Evolutionary conservation across 2,329 filamentous ascomycete genomes (phyloP), one percentile per base, ranked within the genome.

Genomic region (Penicillium hordei): DNA sequence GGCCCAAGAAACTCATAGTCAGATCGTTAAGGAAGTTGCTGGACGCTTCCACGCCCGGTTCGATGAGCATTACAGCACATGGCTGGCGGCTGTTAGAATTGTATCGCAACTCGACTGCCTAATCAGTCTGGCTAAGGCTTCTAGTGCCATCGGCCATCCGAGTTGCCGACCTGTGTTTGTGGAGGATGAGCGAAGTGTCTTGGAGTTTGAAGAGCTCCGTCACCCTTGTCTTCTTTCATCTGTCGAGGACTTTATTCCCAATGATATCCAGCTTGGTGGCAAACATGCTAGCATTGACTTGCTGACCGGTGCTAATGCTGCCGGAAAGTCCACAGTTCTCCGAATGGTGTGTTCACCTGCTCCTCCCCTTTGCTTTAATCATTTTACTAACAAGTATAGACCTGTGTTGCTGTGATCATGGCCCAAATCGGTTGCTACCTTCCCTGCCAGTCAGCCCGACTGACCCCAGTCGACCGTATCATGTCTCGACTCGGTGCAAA

Each of bases 401-500:
- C 93, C 3, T 99, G 94, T 69, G 87, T 94, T 48, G 94, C 94
- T 0, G 93, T 97, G 49, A 97, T 99, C 67, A 93, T 99, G 86
- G 94, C 94, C 0, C 94, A 99, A 72, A 89, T 99, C 31, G 94
- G 94, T 55, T 97, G 93, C 74, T 89, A 96, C 65, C 86, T 99
- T 1, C 94, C 94, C 1, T 93, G 91, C 58, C 81, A 83, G 19
- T 91, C 87, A 3, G 94, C 94, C 1, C 86, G 83, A 3, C 82
- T 99, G 44, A 97, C 93, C 0, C 93, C 94, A 0, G 87, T 96
- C 3, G 94, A 99, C 72, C 90, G 94, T 54, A 97, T 99, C 80
- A 99, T 99, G 94, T 97, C 93, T 10, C 91, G 94, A 45, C 86
- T 99, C 0, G 94, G 94, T 10, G 94, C 94, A 48, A 96, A 97